phyloP scores from a whole-genome alignment of 2,329 filamentous ascomycete species.

The Arthroderma sp. region DNA sequence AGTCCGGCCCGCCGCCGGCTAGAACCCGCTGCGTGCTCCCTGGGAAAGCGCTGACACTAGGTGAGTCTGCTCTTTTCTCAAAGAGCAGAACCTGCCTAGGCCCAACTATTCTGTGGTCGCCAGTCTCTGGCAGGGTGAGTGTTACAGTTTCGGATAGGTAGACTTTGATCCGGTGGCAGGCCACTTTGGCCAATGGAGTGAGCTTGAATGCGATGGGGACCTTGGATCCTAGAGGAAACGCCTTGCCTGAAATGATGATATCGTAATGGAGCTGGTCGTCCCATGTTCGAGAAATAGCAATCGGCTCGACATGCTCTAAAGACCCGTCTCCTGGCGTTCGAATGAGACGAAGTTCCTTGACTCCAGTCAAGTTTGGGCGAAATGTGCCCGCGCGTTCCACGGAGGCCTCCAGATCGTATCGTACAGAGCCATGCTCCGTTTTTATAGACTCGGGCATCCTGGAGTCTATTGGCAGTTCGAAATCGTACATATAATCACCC shows the following conservation, averaged over 20 bases:
- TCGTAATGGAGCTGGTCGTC: conserved; percentile 93
- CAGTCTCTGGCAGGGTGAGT: conserved; percentile 76
- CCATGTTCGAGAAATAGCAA: conserved; percentile 86
- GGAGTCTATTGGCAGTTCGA: conserved; percentile 70
- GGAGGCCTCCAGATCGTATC: conserved; percentile 73
- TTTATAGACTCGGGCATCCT: conserved; percentile 71
- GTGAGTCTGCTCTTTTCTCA: conserved; percentile 72
- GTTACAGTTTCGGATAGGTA: conserved; percentile 82
- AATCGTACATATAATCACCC: conserved; percentile 60
- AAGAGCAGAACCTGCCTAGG: conserved; percentile 74
- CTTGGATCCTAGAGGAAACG: conserved; percentile 74
- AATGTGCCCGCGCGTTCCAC: conserved; percentile 82
- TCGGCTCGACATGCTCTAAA: conserved; percentile 80
- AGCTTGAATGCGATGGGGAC: conserved; percentile 91
- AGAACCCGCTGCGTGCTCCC: conserved; percentile 64
- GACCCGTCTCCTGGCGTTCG: conserved; percentile 78
- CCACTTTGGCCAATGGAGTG: conserved; percentile 82
- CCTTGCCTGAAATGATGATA: conserved; percentile 91
- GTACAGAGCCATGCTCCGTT: conserved; percentile 72
- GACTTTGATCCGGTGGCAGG: conserved; percentile 84
- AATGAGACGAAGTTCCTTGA: conserved; percentile 70
- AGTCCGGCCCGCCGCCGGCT: conserved; percentile 67
- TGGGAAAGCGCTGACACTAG: conserved; percentile 57
- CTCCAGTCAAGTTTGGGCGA: conserved; percentile 71
- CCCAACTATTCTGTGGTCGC: conserved; percentile 71